Evolutionary conservation across 164 flowering plant species (phyloP).

Genomic region (Vitis labrusca): DNA sequence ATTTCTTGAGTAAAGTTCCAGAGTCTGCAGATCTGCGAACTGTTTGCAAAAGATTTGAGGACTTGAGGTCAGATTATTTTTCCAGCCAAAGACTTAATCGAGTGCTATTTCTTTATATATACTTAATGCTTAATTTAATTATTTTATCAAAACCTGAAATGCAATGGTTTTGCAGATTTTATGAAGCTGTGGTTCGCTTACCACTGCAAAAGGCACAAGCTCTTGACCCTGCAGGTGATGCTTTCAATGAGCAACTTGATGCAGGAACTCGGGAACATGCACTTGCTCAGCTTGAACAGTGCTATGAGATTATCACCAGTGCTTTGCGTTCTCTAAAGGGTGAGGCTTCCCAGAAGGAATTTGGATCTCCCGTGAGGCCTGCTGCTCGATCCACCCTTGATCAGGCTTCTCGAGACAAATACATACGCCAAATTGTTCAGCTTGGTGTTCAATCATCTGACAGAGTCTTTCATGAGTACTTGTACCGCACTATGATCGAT

Average conservation of each 20-base stretch:
- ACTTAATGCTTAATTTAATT: slow-evolving; percentile 3
- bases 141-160: slow-evolving; percentile 3
- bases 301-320: slow-evolving; percentile 78
- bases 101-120: not conserved
- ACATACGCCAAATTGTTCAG: slow-evolving; percentile 86
- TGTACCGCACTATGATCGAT: slow-evolving; percentile 82
- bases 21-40: slow-evolving; percentile 90
- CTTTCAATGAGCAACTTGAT: slow-evolving; percentile 88
- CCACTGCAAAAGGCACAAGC: slow-evolving; percentile 95
- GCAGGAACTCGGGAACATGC: slow-evolving; percentile 64
- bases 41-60: slow-evolving; percentile 95
- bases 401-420: slow-evolving; percentile 61
- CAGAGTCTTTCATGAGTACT: slow-evolving; percentile 78
- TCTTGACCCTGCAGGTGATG: slow-evolving; percentile 91
- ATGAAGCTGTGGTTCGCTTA: slow-evolving; percentile 95
- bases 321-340: slow-evolving; percentile 84
- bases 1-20: slow-evolving; percentile 75
- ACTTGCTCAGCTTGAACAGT: slow-evolving; percentile 70
- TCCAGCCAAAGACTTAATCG: not conserved
- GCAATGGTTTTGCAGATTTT: slow-evolving; percentile 57
- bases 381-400: slow-evolving; percentile 52
- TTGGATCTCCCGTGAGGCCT: slow-evolving; percentile 63
- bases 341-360: slow-evolving; percentile 48
- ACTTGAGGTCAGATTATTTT: slow-evolving; percentile 61
- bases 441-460: slow-evolving; percentile 94